Evolutionary conservation across 371 early-diverging fungal genomes (phyloP), one percentile per base, ranked within the genome.

Genomic region (Syncephalastrum sp.): DNA sequence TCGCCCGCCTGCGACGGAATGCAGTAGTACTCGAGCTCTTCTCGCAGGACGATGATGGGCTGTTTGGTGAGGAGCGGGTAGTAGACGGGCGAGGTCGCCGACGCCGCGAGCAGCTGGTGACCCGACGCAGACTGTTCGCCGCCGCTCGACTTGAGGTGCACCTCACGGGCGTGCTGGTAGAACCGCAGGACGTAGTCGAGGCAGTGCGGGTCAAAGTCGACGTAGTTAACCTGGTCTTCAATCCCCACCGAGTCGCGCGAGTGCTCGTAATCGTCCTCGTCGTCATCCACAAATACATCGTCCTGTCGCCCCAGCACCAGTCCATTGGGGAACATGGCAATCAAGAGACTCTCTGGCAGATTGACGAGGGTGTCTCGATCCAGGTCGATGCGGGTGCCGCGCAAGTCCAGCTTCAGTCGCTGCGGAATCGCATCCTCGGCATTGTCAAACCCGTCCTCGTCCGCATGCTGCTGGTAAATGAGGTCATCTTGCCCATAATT

Each of bases 241-340:
- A 75, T 50, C 5, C 62, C 68, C n/a, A 75, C 63, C 2, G 82
- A 76, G 56, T 82, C 77, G 62, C 79, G 74, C 45, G 83, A 81
- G 44, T 75, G 70, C 33, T 65, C 57, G 47, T 82, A 81, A 54
- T 70, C 70, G 42, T 72, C 72, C 50, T 80, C 81, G 29, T 77
- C 82, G 42, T 78, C 79, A 53, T 64, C 66, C 19, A 75, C 74
- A 12, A 70, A 72, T 21, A 77, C 70, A 29, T 77, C 74, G 19
- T 75, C 72, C 46, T 62, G 67, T 33, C 82, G 75, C 16, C 83
- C 77, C 4, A 87, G 77, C 25, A 86, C 72, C 52, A 89, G 75
- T 4, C 92, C 92, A 53, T 88, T 84, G 12, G 92, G 92, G 60
- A 92, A 92, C 92, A 92, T 92, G 64, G 87, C 88, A 70, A 86